Conservation (phyloP, 2,329 filamentous ascomycete genomes). For the Mollisiaceae sp. region DNA sequence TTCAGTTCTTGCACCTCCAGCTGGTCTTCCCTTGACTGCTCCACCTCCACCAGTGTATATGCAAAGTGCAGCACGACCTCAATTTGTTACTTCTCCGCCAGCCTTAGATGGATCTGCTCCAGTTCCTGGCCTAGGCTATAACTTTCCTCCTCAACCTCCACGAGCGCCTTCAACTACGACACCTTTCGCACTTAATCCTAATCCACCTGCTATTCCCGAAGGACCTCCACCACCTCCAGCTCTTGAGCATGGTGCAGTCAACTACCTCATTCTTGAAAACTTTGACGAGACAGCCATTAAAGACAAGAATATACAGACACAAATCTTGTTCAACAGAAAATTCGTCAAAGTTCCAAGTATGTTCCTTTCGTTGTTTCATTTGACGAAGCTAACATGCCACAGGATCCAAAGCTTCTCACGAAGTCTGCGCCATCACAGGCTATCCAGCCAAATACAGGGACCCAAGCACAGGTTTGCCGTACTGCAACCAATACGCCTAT, state of each 20-base stretch:
- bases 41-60: conserved; percentile 30
- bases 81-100: conserved; percentile 28
- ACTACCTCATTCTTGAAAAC: conserved; percentile 62
- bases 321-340: conserved; percentile 60
- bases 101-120: conserved; percentile 39
- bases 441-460: conserved; percentile 83
- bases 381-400: conserved; percentile 27
- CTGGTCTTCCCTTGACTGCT: conserved; percentile 29
- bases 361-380: conserved; percentile 29
- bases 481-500: conserved; percentile 80
- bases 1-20: conserved; percentile 35
- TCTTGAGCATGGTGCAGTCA: conserved; percentile 58
- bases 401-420: conserved; percentile 35
- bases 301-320: conserved; percentile 58
- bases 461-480: conserved; percentile 81
- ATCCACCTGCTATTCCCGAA: conserved; percentile 18
- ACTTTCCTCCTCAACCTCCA: conserved; percentile 24
- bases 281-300: conserved; percentile 56
- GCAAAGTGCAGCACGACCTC: conserved; percentile 10
- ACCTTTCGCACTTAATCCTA: conserved; percentile 32
- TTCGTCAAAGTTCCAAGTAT: conserved; percentile 53
- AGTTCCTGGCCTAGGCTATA: conserved; percentile 43
- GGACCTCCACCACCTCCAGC: conserved; percentile 37
- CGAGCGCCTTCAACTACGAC: conserved; percentile 29
- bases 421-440: conserved; percentile 82